Evolutionary conservation across 78 protist genomes (phyloP).

Genomic region (Pigoraptor vietnamica): DNA sequence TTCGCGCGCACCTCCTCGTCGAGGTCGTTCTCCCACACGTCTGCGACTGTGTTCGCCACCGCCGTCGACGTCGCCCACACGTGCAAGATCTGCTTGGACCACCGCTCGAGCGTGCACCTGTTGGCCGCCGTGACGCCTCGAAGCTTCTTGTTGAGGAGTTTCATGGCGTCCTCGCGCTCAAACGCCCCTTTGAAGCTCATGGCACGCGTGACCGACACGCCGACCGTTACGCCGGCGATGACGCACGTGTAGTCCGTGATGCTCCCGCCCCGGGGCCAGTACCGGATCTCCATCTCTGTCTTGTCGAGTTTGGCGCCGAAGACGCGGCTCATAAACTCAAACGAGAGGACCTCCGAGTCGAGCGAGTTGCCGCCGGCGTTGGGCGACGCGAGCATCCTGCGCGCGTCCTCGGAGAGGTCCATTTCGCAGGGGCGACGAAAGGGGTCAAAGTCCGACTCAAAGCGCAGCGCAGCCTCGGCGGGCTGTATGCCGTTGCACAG

Average conservation of each 20-base stretch:
- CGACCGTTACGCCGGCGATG: constrained; percentile 5
- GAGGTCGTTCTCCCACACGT: not conserved
- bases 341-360: constrained; percentile 20
- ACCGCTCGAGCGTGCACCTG: not conserved
- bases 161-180: constrained; percentile 8
- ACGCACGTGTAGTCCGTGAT: constrained; percentile 38
- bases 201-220: constrained; percentile 53
- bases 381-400: not conserved
- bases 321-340: constrained; percentile 10
- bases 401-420: not conserved
- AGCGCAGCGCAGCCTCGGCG: not conserved
- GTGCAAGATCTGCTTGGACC: constrained; percentile 38
- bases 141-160: constrained; percentile 33
- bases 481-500: not conserved
- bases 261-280: not conserved
- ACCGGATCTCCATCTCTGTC: constrained; percentile 51
- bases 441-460: not conserved
- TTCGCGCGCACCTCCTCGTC: not conserved
- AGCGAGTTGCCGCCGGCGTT: constrained; percentile 45
- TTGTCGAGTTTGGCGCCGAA: constrained; percentile 17
- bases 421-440: not conserved
- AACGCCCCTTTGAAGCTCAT: not conserved
- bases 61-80: not conserved
- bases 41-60: not conserved
- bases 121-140: not conserved